These are phyloP conservation scores for Talaromyces piceae DNA, from an alignment of 2,329 filamentous ascomycete genomes.

Conservation along the genomic window DNA sequence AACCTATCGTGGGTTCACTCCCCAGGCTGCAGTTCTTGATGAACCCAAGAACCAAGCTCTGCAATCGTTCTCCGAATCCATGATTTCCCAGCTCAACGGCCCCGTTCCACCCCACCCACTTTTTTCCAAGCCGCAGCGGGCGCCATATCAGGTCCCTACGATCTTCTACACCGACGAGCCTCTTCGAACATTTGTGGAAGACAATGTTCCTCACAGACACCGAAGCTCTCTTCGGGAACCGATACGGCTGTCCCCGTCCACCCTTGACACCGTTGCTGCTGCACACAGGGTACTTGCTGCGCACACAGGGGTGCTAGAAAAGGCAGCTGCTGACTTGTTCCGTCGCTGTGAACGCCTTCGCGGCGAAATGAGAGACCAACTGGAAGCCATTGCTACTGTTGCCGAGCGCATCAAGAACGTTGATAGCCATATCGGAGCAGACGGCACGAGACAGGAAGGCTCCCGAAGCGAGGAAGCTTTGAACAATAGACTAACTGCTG, in stretches of 20 bases:
- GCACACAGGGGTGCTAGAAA: constrained; percentile 40
- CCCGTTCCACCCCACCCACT: not conserved
- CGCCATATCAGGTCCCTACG: constrained; percentile 37
- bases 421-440: constrained; percentile 31
- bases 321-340: constrained; percentile 45
- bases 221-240: constrained; percentile 37
- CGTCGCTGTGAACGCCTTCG: constrained; percentile 43
- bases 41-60: constrained; percentile 31
- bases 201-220: constrained; percentile 36
- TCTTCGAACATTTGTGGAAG: constrained; percentile 35
- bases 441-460: constrained; percentile 25
- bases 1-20: constrained; percentile 41
- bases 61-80: constrained; percentile 20
- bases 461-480: constrained; percentile 26
- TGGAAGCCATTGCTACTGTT: constrained; percentile 38
- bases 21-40: constrained; percentile 47
- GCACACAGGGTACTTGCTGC: constrained; percentile 41
- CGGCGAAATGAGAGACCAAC: constrained; percentile 41
- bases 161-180: constrained; percentile 33
- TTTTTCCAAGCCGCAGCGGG: constrained; percentile 24
- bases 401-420: constrained; percentile 40
- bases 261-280: constrained; percentile 40
- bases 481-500: constrained; percentile 34
- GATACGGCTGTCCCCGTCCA: constrained; percentile 41
- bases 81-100: constrained; percentile 20